Conservation (phyloP, 768 basidiomycete species). For the Mycena albidolilacea region DNA sequence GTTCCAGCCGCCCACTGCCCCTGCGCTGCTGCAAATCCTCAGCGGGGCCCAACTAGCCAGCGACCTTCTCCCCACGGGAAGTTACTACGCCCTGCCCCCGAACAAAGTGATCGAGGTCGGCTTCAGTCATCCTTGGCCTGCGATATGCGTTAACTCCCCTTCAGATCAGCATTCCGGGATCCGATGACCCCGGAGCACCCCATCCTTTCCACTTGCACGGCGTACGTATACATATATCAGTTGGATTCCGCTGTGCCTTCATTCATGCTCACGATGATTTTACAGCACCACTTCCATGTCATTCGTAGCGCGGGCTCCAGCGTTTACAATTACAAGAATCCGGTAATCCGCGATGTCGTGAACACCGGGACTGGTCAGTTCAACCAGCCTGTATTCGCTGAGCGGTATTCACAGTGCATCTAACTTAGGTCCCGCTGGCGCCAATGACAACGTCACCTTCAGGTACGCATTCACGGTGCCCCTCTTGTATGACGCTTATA, state of each 20-base stretch:
- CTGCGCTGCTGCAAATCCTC: constrained; percentile 61
- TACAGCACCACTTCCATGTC: constrained; percentile 50
- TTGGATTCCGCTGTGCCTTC: too few relatives aligned
- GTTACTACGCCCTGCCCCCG: constrained; percentile 55
- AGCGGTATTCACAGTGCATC: neutral
- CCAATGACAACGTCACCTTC: constrained; percentile 35
- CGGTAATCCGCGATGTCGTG: constrained; percentile 43
- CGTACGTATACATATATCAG: constrained; percentile 8
- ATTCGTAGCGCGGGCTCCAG: constrained; percentile 47
- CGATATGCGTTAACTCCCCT: neutral
- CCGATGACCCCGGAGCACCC: constrained; percentile 18
- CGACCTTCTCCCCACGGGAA: constrained; percentile 49
- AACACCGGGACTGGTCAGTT: constrained; percentile 16
- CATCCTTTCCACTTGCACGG: constrained; percentile 40
- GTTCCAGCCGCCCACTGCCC: constrained; percentile 52
- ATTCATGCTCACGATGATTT: neutral
- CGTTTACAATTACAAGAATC: constrained; percentile 55
- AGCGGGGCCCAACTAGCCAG: constrained; percentile 55
- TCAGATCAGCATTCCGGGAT: constrained; percentile 53
- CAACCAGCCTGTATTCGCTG: too few relatives aligned
- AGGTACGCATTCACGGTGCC: neutral
- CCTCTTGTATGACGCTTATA: neutral
- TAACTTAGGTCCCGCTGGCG: constrained; percentile 4
- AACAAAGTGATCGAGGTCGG: constrained; percentile 59
- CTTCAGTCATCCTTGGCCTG: constrained; percentile 31